phyloP scores from a whole-genome alignment of 2,329 filamentous ascomycete species.

The Trichoderma sp. region DNA sequence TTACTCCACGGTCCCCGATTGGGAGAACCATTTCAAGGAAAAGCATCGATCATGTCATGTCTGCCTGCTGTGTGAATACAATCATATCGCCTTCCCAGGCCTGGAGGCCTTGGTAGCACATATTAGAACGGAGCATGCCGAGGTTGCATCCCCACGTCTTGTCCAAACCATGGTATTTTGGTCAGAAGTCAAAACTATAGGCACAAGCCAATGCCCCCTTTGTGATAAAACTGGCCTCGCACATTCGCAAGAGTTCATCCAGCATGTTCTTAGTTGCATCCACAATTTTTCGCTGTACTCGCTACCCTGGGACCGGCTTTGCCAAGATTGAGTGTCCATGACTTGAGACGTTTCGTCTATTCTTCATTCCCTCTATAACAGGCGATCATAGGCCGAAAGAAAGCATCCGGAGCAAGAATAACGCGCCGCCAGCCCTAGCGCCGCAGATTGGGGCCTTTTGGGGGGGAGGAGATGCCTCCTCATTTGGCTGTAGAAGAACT shows the following conservation, averaged over 20 bases:
- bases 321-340: neutral
- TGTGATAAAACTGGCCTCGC: neutral
- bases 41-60: neutral
- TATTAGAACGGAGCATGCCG: neutral
- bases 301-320: neutral
- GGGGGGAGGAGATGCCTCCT: neutral
- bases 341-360: too few species aligned
- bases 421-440: too few species aligned
- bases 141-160: neutral
- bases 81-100: neutral
- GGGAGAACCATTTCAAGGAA: neutral
- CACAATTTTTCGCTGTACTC: neutral
- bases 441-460: too few species aligned
- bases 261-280: neutral
- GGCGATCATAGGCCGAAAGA: too few species aligned
- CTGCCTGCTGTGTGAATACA: neutral
- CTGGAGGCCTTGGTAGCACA: fast-evolving
- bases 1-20: neutral
- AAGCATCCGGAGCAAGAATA: too few species aligned
- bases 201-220: neutral
- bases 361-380: too few species aligned
- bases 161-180: neutral
- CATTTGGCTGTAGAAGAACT: neutral
- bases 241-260: neutral
- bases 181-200: neutral